A percentile compares a stretch with the other conserved stretches of the same genome.
phyloP scores from a whole-genome alignment of 1,284 basidiomycete species.

The Leccinum variabile region DNA sequence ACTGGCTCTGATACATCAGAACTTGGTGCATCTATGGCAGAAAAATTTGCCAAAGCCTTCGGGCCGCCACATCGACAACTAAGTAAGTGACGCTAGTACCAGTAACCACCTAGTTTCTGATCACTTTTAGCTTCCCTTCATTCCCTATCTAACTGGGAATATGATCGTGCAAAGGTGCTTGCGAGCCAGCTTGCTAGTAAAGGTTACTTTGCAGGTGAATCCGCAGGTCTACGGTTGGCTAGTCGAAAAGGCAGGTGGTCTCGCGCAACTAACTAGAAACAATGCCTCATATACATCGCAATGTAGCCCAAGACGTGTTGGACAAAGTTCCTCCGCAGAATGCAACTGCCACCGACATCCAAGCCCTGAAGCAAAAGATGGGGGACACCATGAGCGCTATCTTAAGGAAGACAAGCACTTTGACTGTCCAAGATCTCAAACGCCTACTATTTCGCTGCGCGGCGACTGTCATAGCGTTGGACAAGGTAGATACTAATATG shows the following conservation, averaged over 20 bases:
- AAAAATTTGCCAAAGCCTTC: conserved; percentile 80
- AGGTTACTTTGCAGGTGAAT: conserved; percentile 84
- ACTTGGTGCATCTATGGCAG: conserved; percentile 86
- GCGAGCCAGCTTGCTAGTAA: conserved; percentile 84
- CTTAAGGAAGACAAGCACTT: conserved; percentile 63
- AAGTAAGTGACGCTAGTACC: conserved; percentile 44
- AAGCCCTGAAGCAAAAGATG: conserved; percentile 72
- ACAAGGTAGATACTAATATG: conserved; percentile 49
- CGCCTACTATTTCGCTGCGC: conserved; percentile 88
- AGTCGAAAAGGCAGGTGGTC: conserved; percentile 46
- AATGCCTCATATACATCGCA: conserved; percentile 2
- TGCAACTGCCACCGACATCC: conserved; percentile 58
- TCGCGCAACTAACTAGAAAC: not conserved
- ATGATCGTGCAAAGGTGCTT: conserved; percentile 76
- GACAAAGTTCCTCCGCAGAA: conserved; percentile 61
- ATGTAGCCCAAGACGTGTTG: conserved; percentile 52
- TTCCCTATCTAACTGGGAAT: conserved; percentile 56
- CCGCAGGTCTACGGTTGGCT: conserved; percentile 75
- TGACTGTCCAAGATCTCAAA: conserved; percentile 81
- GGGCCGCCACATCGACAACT: conserved; percentile 79
- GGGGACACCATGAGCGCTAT: conserved; percentile 67
- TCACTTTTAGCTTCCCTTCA: conserved; percentile 53
- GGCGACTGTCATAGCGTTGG: conserved; percentile 71
- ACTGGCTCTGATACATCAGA: conserved; percentile 75
- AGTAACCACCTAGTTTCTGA: conserved; percentile 1